Base-by-base conservation (phyloP, 306 rosid genomes). In the Trifolium pratense region DNA sequence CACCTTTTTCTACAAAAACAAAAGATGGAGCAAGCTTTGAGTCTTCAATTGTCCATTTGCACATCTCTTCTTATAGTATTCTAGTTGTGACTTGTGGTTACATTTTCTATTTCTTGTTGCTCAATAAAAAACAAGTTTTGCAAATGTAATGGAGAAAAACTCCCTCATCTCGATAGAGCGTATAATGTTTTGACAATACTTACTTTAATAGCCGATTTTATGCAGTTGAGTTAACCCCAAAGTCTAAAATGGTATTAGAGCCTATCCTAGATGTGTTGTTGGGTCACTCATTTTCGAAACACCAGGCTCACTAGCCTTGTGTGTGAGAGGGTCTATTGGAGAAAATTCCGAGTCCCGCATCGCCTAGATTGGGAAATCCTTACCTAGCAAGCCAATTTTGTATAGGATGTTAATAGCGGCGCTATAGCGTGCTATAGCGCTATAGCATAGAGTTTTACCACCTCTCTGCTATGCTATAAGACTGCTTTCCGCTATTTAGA, bases 101-200 rank as follows among this genome's bases (percentile, higher is more conserved):
- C 48, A 53, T 52, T 53, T 61, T 77, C 26, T 61, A 2, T 77
- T 11, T 70, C 66, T 62, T 63, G 56, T 26, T 55, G 34, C 46
- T 18, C 40, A 61, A 18, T 42, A 18, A 46, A n/a, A 57, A 45
- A 34, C 14, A 5, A 17, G 76, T 34, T 60, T 69, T 63, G 36
- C 57, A 70, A 29, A 56, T 40, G 55, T 78, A 56, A 23, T 21
- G 34, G 16, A 20, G 61, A 51, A 51, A 51, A 51, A 17, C 57
- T 51, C 57, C 57, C 57, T 7, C 25, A 16, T 51, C 57, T 10
- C 11, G 17, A 51, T 17, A 51, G 20, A n/a, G 25, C 2, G 1
- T 23, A 56, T 2, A 56, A 12, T 5, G 34, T 31, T 56, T 56
- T 56, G 34, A 56, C n/a, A 56, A n/a, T 55, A 29, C 31, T 21